Conservation (phyloP, 805 yeast species). For the Starmerella apis region DNA sequence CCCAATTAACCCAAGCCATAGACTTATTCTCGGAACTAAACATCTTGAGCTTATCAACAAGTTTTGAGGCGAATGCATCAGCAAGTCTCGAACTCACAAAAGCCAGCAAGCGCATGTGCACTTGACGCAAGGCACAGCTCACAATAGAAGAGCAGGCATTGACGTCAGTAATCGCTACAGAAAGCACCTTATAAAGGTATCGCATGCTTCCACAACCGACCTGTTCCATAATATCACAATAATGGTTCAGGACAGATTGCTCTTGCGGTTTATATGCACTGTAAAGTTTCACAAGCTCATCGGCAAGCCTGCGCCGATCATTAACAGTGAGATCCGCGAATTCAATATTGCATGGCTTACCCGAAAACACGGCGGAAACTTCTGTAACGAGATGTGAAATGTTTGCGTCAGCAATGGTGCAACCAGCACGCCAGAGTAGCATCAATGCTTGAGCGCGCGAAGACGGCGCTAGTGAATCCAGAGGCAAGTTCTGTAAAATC, state of each 20-base stretch:
- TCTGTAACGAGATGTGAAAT: neutral
- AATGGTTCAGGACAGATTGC: neutral
- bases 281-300: slow-evolving; percentile 4
- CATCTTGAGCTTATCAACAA: slow-evolving; percentile 1
- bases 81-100: slow-evolving; percentile 14
- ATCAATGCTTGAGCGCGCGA: slow-evolving; percentile 20
- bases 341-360: slow-evolving; percentile 1
- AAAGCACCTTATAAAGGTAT: slow-evolving; percentile 9
- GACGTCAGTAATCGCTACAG: slow-evolving; percentile 2
- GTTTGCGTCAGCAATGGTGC: neutral
- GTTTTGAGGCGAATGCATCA: slow-evolving; percentile 10
- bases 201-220: slow-evolving; percentile 11
- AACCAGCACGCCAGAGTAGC: slow-evolving; percentile 14
- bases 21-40: neutral
- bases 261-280: neutral
- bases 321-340: neutral
- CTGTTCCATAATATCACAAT: slow-evolving; percentile 5
- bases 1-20: slow-evolving; percentile 17
- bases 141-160: slow-evolving; percentile 3
- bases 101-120: slow-evolving; percentile 17
- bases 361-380: neutral
- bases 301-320: slow-evolving; percentile 9
- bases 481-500: slow-evolving; percentile 37
- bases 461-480: slow-evolving; percentile 18
- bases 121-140: slow-evolving; percentile 18